Conservation (phyloP, 1,139 yeast species). For the Lodderomyces margitis region DNA sequence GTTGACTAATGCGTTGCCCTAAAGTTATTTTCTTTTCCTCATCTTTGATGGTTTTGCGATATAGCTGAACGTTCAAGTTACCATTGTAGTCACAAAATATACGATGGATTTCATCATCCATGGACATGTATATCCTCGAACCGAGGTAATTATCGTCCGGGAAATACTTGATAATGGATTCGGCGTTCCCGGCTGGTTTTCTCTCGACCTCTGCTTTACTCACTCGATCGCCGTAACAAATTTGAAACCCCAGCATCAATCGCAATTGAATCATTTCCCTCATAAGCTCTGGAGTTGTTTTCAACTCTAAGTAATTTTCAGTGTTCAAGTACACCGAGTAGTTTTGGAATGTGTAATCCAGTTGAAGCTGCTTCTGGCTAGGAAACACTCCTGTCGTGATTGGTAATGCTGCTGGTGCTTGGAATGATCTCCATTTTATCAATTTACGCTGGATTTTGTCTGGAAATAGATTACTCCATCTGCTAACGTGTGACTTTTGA, state of each 20-base stretch:
- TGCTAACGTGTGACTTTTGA: constrained; percentile 38
- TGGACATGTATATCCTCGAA: constrained; percentile 65
- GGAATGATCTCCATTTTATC: constrained; percentile 89
- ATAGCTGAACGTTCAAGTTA: constrained; percentile 74
- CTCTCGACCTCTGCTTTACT: constrained; percentile 61
- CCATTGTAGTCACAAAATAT: constrained; percentile 70
- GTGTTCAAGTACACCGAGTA: constrained; percentile 62
- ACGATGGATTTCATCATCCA: constrained; percentile 84
- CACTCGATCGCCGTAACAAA: constrained; percentile 71
- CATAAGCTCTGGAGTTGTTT: constrained; percentile 62
- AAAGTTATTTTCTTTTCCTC: constrained; percentile 25
- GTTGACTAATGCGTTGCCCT: constrained; percentile 18
- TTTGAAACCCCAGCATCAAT: constrained; percentile 84
- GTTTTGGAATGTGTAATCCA: constrained; percentile 59
- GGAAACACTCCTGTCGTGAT: constrained; percentile 79
- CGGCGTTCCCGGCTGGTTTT: constrained; percentile 56
- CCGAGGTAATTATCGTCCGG: constrained; percentile 48
- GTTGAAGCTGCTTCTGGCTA: constrained; percentile 57
- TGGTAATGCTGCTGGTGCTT: constrained; percentile 92
- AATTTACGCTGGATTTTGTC: constrained; percentile 58
- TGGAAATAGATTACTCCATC: constrained; percentile 92
- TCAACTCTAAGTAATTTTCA: constrained; percentile 50
- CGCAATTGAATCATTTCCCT: constrained; percentile 87
- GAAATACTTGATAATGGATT: constrained; percentile 42
- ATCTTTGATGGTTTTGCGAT: constrained; percentile 30